Evolutionary conservation across 139 green algal genomes (phyloP).

Genomic region (Nannochloris sp.): DNA sequence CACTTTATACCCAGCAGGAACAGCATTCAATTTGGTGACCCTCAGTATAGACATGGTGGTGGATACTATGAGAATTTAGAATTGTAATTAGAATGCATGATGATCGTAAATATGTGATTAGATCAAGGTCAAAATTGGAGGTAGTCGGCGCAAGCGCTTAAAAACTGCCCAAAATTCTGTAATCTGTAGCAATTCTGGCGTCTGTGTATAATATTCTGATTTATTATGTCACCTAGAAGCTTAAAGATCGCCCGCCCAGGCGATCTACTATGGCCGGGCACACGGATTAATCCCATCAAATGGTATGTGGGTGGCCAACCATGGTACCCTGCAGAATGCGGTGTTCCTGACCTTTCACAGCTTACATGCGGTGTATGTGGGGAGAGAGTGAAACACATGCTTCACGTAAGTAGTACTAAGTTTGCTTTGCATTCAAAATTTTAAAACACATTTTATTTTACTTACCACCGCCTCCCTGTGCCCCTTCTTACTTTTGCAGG

Average conservation of each 20-base stretch:
- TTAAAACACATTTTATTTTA: background rate
- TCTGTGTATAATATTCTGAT: too few species aligned
- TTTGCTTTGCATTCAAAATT: background rate
- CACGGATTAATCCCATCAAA: background rate
- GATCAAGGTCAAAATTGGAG: too few species aligned
- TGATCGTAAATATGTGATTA: too few species aligned
- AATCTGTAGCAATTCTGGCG: too few species aligned
- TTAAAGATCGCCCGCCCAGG: background rate
- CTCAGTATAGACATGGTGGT: too few species aligned
- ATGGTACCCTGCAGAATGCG: slow-evolving; percentile 1
- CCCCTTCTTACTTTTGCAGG: slow-evolving; percentile 19
- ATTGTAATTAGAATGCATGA: too few species aligned
- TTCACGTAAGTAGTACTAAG: background rate
- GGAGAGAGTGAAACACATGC: background rate
- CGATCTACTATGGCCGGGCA: background rate
- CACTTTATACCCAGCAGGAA: slow-evolving; percentile 10
- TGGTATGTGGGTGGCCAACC: slow-evolving; percentile 4
- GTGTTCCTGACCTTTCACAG: background rate
- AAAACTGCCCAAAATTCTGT: too few species aligned
- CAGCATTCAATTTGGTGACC: slow-evolving; percentile 8
- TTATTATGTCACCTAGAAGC: too few species aligned
- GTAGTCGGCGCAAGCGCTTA: too few species aligned
- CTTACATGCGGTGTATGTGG: background rate
- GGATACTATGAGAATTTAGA: too few species aligned
- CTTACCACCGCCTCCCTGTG: background rate